Evolutionary conservation across 371 early-diverging fungal species (phyloP).

Genomic region (Syncephalastrum racemosum): DNA sequence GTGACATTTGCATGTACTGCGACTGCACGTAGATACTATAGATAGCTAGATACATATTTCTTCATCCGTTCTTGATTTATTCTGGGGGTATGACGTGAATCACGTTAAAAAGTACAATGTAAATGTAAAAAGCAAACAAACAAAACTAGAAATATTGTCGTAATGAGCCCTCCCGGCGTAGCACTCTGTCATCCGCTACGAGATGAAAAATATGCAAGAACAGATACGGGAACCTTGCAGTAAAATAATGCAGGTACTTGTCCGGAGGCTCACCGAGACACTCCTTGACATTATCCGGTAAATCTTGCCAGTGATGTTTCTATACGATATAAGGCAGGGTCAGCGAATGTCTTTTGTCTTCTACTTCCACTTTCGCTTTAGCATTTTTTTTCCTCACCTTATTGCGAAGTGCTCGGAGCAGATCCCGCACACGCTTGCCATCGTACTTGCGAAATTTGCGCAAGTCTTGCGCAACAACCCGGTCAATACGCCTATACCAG

Average conservation of each 20-base stretch:
- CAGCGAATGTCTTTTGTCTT: neutral
- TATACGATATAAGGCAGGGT: conserved; percentile 12
- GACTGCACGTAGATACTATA: too few relatives aligned
- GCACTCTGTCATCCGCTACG: conserved; percentile 50
- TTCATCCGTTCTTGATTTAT: too few relatives aligned
- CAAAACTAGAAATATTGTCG: conserved; percentile 60
- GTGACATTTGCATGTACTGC: too few relatives aligned
- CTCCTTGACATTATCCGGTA: conserved; percentile 73
- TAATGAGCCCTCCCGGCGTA: conserved; percentile 66
- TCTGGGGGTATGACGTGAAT: too few relatives aligned
- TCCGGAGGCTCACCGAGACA: conserved; percentile 88
- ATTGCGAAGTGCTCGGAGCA: conserved; percentile 91
- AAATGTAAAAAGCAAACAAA: conserved; percentile 1
- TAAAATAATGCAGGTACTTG: conserved; percentile 86
- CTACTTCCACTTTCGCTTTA: neutral
- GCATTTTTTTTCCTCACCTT: conserved; percentile 68
- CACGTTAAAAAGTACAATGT: neutral
- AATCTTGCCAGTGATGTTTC: conserved; percentile 97
- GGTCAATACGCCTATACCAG: conserved; percentile 87
- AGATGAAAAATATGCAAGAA: conserved; percentile 76
- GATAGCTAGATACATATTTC: too few relatives aligned
- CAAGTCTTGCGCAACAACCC: conserved; percentile 76
- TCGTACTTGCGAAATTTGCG: conserved; percentile 92
- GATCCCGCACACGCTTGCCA: conserved; percentile 78
- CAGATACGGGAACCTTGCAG: conserved; percentile 86